Evolutionary conservation across 805 yeast genomes (phyloP).

Genomic region (Cyberlindnera suaveolens): DNA sequence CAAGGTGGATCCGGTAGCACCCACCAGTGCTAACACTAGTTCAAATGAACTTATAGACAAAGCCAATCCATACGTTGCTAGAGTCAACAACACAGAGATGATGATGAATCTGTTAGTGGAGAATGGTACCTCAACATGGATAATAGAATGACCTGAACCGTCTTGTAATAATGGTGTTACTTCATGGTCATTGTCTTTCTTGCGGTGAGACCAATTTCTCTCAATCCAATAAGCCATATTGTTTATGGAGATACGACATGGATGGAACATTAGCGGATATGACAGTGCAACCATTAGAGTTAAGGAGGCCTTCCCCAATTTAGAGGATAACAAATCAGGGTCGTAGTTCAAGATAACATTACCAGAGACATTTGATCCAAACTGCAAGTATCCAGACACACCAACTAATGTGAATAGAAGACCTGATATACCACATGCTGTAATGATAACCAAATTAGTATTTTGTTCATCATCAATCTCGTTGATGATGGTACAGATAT

Average conservation of each 20-base stretch:
- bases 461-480: slow-evolving; percentile 54
- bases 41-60: slow-evolving; percentile 58
- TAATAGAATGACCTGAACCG: slow-evolving; percentile 12
- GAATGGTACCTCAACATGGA: slow-evolving; percentile 35
- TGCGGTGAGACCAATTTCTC: slow-evolving; percentile 3
- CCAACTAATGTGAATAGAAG: slow-evolving; percentile 59
- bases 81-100: slow-evolving; percentile 42
- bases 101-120: slow-evolving; percentile 39
- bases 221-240: slow-evolving; percentile 51
- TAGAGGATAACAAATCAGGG: slow-evolving; percentile 39
- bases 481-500: slow-evolving; percentile 69
- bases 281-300: slow-evolving; percentile 71
- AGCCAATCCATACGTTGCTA: slow-evolving; percentile 49
- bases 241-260: slow-evolving; percentile 67
- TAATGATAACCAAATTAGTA: slow-evolving; percentile 40
- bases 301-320: slow-evolving; percentile 52
- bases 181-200: slow-evolving; percentile 3
- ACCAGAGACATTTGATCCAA: slow-evolving; percentile 60
- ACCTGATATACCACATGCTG: slow-evolving; percentile 49
- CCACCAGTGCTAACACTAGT: slow-evolving; percentile 64
- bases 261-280: slow-evolving; percentile 76
- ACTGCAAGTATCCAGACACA: slow-evolving; percentile 62
- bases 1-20: slow-evolving; percentile 79
- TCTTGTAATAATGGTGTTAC: slow-evolving; percentile 8
- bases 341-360: slow-evolving; percentile 68